These are phyloP conservation scores for Fusarium sp. DNA, from an alignment of 2,329 filamentous ascomycete species.

Conservation along the genomic window DNA sequence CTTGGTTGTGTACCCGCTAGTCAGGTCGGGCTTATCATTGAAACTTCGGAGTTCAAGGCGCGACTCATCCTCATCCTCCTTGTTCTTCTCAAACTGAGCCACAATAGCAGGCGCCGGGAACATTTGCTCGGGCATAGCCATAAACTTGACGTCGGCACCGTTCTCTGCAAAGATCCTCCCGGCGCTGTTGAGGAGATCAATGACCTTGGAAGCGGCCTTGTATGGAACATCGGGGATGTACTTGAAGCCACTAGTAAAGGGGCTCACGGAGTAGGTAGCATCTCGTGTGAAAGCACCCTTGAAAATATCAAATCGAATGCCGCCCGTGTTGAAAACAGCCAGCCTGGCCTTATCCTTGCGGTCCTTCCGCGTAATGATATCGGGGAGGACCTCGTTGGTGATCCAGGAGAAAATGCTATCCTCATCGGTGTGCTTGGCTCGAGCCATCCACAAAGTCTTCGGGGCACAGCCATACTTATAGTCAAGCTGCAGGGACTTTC, in stretches of 20 bases:
- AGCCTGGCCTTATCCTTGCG: conserved; percentile 76
- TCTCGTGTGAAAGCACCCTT: conserved; percentile 92
- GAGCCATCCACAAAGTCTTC: conserved; percentile 83
- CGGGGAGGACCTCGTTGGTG: conserved; percentile 80
- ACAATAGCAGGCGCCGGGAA: conserved; percentile 44
- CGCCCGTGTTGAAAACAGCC: conserved; percentile 89
- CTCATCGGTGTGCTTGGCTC: conserved; percentile 79
- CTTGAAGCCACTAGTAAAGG: conserved; percentile 85
- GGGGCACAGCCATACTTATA: conserved; percentile 87
- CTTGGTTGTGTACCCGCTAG: conserved; percentile 85
- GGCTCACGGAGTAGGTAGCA: conserved; percentile 87
- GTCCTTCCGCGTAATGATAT: conserved; percentile 70
- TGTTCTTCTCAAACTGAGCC: conserved; percentile 29
- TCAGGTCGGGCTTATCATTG: conserved; percentile 61
- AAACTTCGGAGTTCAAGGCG: conserved; percentile 54
- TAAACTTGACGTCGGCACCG: conserved; percentile 60
- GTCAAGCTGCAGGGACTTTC: conserved; percentile 80
- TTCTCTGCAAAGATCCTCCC: conserved; percentile 63
- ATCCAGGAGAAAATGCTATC: conserved; percentile 89
- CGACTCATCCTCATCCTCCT: conserved; percentile 42
- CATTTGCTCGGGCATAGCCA: conserved; percentile 66
- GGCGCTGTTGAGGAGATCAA: conserved; percentile 70
- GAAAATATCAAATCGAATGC: conserved; percentile 96
- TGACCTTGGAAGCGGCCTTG: conserved; percentile 77
- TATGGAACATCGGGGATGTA: conserved; percentile 88